phyloP scores from a whole-genome alignment of 2,329 filamentous ascomycete species.

The Metarhizium sp. region DNA sequence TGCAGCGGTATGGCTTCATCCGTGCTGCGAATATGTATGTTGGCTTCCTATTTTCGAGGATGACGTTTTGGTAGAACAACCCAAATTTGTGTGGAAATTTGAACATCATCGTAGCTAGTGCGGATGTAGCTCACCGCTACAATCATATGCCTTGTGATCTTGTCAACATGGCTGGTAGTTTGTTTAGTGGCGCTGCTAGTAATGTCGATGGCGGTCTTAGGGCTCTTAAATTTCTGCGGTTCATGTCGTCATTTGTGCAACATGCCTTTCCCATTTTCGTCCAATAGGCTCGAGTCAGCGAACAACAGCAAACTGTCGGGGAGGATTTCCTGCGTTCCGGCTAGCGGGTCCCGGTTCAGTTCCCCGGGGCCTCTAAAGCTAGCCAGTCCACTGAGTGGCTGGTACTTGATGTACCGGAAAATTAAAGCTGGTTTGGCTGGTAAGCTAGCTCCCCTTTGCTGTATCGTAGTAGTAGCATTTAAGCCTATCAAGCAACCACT shows the following conservation, averaged over 20 bases:
- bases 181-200: slow-evolving; percentile 1
- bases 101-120: not conserved
- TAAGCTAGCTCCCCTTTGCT: not conserved
- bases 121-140: slow-evolving; percentile 2
- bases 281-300: not conserved
- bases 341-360: slow-evolving; percentile 9
- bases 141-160: slow-evolving; percentile 3
- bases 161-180: not conserved
- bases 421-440: slow-evolving; percentile 4
- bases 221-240: not conserved
- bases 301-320: not conserved
- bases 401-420: slow-evolving; percentile 5
- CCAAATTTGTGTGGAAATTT: not conserved
- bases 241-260: slow-evolving; percentile 3
- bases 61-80: not conserved
- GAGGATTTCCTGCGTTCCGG: slow-evolving; percentile 7
- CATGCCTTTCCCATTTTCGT: not conserved
- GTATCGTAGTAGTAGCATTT: no score
- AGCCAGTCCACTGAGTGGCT: slow-evolving; percentile 1
- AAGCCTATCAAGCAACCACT: not conserved
- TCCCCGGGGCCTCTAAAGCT: slow-evolving; percentile 9
- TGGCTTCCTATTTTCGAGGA: not conserved
- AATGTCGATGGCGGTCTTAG: not conserved
- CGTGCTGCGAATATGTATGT: not conserved
- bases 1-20: not conserved